A percentile compares a stretch with the other conserved stretches of the same genome.
These are phyloP conservation scores for Myochromella boudieri DNA, from an alignment of 768 basidiomycete species.

Conservation along the genomic window DNA sequence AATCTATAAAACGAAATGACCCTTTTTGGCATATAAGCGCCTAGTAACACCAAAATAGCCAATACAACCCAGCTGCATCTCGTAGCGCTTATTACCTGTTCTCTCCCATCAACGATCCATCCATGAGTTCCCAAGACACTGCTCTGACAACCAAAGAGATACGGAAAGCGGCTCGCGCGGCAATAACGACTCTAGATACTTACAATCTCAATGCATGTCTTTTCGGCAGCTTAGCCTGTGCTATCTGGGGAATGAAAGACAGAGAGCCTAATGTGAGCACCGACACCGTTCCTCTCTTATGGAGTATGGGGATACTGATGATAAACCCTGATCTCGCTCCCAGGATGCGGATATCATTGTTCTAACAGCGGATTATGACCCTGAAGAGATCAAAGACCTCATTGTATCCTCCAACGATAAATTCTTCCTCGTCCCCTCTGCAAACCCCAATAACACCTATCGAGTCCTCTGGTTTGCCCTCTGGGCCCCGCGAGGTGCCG, in stretches of 20 bases:
- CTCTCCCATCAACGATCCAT: no score
- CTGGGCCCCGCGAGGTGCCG: neutral
- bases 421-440: slow-evolving; percentile 38
- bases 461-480: slow-evolving; percentile 40
- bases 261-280: slow-evolving; percentile 35
- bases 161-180: slow-evolving; percentile 23
- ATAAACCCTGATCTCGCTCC: slow-evolving; percentile 5
- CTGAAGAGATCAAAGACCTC: slow-evolving; percentile 39
- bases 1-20: no score
- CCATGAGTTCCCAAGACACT: no score
- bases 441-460: slow-evolving; percentile 38
- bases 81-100: no score
- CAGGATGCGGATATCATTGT: slow-evolving; percentile 52
- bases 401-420: slow-evolving; percentile 27
- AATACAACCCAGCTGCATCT: no score
- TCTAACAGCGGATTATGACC: slow-evolving; percentile 28
- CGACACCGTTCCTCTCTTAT: slow-evolving; percentile 1
- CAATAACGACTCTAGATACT: slow-evolving; percentile 21
- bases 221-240: slow-evolving; percentile 40
- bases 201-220: slow-evolving; percentile 32
- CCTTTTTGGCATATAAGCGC: no score
- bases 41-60: no score
- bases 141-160: slow-evolving; percentile 20
- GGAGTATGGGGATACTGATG: neutral
- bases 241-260: slow-evolving; percentile 33